phyloP scores from a whole-genome alignment of 2,329 filamentous ascomycete genomes.

The Trichoderma aggressivum region DNA sequence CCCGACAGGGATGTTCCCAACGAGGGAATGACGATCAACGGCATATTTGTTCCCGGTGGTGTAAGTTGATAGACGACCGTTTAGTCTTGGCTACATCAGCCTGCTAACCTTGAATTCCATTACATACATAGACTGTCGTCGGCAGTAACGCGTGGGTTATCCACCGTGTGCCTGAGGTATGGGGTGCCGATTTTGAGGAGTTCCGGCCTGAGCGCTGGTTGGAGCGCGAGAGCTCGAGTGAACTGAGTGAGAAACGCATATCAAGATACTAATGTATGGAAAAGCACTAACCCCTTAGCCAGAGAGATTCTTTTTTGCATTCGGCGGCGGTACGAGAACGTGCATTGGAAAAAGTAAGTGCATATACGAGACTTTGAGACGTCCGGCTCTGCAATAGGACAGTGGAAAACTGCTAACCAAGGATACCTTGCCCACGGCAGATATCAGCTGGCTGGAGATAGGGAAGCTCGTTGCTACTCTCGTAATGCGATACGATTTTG shows the following conservation, averaged over 20 bases:
- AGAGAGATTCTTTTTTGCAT: not conserved
- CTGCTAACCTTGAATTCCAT: not conserved
- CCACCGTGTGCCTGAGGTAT: not conserved
- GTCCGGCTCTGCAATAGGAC: not conserved
- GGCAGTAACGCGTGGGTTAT: not conserved
- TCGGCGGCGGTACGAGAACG: not conserved
- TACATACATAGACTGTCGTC: not conserved
- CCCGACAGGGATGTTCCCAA: not conserved
- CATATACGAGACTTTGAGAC: not conserved
- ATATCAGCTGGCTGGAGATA: not conserved
- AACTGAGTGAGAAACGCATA: not conserved
- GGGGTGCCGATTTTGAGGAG: not conserved
- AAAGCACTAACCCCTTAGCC: not conserved
- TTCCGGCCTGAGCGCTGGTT: not conserved
- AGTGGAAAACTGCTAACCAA: not conserved
- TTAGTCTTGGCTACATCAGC: not conserved
- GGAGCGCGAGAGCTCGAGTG: not conserved
- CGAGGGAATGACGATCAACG: not conserved
- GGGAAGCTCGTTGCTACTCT: not conserved
- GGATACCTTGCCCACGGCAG: not conserved
- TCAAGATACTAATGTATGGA: not conserved
- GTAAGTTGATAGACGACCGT: not conserved
- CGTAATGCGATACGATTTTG: not conserved
- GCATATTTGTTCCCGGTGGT: not conserved
- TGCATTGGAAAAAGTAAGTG: not conserved